These are phyloP conservation scores for Fusarium camptoceras DNA, from an alignment of 2,329 filamentous ascomycete genomes.

Conservation along the genomic window DNA sequence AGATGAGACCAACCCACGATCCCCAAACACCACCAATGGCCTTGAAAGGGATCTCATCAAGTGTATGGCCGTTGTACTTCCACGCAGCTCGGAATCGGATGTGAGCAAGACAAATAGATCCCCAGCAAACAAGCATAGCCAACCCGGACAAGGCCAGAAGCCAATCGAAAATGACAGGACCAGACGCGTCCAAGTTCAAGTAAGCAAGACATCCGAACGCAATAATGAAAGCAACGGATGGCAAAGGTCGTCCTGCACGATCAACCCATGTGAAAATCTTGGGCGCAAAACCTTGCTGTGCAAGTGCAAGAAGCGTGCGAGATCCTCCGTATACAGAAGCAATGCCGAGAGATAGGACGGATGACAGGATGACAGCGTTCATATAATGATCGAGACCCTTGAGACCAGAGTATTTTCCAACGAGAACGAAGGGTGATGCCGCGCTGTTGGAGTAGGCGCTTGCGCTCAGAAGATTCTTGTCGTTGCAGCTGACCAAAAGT, in stretches of 20 bases:
- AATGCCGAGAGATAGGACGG: conserved; percentile 66
- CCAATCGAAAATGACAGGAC: conserved; percentile 70
- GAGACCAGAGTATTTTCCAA: conserved; percentile 62
- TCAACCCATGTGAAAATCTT: conserved; percentile 66
- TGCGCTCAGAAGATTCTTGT: conserved; percentile 55
- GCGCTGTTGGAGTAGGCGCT: conserved; percentile 36
- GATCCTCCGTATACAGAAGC: conserved; percentile 67
- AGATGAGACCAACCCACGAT: conserved; percentile 71
- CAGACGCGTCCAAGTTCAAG: conserved; percentile 58
- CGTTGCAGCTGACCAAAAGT: conserved; percentile 57
- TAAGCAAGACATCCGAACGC: conserved; percentile 62
- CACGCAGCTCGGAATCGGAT: conserved; percentile 74
- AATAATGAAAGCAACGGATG: conserved; percentile 58
- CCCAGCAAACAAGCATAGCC: conserved; percentile 73
- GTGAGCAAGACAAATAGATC: conserved; percentile 70
- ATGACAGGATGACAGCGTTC: conserved; percentile 66
- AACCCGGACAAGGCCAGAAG: conserved; percentile 72
- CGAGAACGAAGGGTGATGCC: conserved; percentile 63
- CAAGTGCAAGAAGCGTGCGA: conserved; percentile 65
- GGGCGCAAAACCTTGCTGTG: conserved; percentile 66
- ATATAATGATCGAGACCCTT: conserved; percentile 63
- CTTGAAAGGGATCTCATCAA: conserved; percentile 74
- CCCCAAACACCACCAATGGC: conserved; percentile 70
- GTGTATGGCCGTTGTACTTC: conserved; percentile 66
- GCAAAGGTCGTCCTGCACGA: conserved; percentile 62